Evolutionary conservation across 1,284 basidiomycete species (phyloP).

Genomic region (Ceratobasidium sp.): DNA sequence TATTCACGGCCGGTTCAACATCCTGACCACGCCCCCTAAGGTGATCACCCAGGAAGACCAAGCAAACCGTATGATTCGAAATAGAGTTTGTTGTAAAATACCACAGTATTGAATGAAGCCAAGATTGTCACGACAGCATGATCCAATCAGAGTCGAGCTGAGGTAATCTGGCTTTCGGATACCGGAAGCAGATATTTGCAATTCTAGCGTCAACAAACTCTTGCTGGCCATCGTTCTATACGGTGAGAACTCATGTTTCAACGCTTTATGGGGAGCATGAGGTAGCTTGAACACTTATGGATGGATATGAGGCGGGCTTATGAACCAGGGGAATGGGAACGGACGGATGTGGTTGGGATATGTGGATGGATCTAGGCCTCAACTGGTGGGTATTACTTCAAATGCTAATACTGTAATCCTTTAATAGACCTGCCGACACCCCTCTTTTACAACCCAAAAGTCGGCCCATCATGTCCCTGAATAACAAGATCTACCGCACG

Average conservation of each 20-base stretch:
- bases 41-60: conserved; percentile 15
- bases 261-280: neutral
- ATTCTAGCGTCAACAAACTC: conserved; percentile 22
- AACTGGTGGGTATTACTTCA: neutral
- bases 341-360: conserved; percentile 24
- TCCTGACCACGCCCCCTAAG: neutral
- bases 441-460: conserved; percentile 26
- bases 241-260: conserved; percentile 43
- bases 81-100: conserved; percentile 1
- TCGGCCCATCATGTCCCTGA: conserved; percentile 32
- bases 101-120: conserved; percentile 3
- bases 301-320: neutral
- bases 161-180: conserved; percentile 22
- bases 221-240: conserved; percentile 36
- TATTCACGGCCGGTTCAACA: too few relatives aligned
- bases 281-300: neutral
- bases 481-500: conserved; percentile 90
- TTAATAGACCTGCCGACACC: conserved; percentile 16
- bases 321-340: neutral
- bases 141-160: neutral
- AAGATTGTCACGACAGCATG: neutral
- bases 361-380: conserved; percentile 25
- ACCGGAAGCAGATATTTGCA: conserved; percentile 26
- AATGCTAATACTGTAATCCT: neutral
- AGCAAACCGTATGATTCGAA: neutral